These are phyloP conservation scores for Luzula sylvatica DNA, from an alignment of 176 grass and related monocot species.

Conservation along the genomic window DNA sequence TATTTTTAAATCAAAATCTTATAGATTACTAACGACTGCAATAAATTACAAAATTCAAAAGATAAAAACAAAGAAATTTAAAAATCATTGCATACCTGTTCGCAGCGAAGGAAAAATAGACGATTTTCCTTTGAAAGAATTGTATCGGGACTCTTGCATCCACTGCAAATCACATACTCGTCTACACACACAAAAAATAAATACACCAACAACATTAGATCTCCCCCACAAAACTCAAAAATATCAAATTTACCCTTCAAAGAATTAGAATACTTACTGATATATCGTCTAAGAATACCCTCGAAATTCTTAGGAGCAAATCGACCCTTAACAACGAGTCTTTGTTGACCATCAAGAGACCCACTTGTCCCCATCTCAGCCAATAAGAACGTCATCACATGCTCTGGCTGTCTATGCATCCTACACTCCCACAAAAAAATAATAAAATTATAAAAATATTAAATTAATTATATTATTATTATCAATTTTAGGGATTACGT, in stretches of 20 bases:
- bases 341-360: slow-evolving; percentile 83
- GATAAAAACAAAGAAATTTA: not conserved
- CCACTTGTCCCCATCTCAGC: slow-evolving; percentile 79
- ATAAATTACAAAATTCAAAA: not conserved
- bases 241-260: too few species aligned
- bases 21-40: too few species aligned
- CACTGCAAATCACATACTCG: slow-evolving; percentile 84
- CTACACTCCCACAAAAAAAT: slow-evolving; percentile 24
- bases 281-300: slow-evolving; percentile 65
- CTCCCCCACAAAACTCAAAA: not conserved
- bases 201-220: slow-evolving; percentile 1
- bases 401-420: slow-evolving; percentile 86
- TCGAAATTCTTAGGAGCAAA: slow-evolving; percentile 68
- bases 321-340: slow-evolving; percentile 81
- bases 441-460: not conserved
- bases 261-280: slow-evolving; percentile 46
- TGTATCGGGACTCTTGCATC: slow-evolving; percentile 79
- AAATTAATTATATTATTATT: too few species aligned
- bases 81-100: slow-evolving; percentile 54
- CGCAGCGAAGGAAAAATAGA: slow-evolving; percentile 69
- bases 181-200: slow-evolving; percentile 29
- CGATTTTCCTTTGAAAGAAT: slow-evolving; percentile 83
- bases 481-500: slow-evolving; percentile 37
- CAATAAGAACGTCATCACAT: slow-evolving; percentile 87
- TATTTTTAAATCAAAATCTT: not conserved